Conservation (phyloP, 805 yeast genomes). For the Candida nitratophila region DNA sequence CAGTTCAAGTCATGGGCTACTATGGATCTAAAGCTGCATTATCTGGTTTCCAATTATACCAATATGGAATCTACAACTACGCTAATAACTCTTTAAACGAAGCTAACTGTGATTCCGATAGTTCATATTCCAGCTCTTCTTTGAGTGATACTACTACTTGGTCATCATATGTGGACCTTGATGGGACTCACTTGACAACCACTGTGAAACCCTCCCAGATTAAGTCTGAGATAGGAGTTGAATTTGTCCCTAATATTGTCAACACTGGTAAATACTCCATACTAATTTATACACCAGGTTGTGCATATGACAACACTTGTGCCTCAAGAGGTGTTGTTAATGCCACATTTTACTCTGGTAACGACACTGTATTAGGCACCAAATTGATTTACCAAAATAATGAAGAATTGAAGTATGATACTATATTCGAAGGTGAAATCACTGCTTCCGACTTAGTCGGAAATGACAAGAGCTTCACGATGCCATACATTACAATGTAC, state of each 20-base stretch:
- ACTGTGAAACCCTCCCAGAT: constrained; percentile 20
- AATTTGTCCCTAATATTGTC: constrained; percentile 61
- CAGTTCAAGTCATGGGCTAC: constrained; percentile 56
- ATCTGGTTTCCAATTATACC: constrained; percentile 66
- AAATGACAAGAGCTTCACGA: constrained; percentile 17
- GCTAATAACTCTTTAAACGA: constrained; percentile 72
- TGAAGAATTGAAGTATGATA: constrained; percentile 71
- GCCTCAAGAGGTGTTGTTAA: constrained; percentile 65
- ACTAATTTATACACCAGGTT: constrained; percentile 81
- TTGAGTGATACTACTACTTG: constrained; percentile 16
- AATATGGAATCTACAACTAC: constrained; percentile 51
- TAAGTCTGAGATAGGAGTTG: constrained; percentile 32
- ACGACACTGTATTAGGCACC: constrained; percentile 35
- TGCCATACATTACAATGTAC: constrained; percentile 33
- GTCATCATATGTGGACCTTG: constrained; percentile 9
- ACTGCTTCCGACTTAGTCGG: constrained; percentile 27
- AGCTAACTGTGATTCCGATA: constrained; percentile 42
- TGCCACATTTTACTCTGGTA: constrained; percentile 53
- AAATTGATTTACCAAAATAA: constrained; percentile 71
- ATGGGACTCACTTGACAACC: constrained; percentile 18
- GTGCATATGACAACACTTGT: constrained; percentile 64
- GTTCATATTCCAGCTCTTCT: constrained; percentile 4
- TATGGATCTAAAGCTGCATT: constrained; percentile 67
- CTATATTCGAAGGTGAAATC: constrained; percentile 63
- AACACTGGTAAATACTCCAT: constrained; percentile 72